phyloP scores from a whole-genome alignment of 108 stramenopile species.

The Thalassiosira profunda region DNA sequence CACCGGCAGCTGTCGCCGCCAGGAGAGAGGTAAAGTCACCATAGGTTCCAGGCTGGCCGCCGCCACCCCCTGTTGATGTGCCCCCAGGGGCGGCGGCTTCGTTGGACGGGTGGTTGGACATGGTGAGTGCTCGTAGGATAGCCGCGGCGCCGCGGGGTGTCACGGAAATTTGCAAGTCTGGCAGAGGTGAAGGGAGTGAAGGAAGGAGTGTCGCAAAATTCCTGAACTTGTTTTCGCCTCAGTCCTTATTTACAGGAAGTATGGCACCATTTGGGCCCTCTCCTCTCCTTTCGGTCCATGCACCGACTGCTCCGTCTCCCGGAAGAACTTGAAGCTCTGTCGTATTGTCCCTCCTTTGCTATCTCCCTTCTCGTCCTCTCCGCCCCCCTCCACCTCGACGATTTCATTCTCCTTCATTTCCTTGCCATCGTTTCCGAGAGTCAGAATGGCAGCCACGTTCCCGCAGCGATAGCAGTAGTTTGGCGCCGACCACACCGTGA shows the following conservation, averaged over 20 bases:
- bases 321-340: constrained; percentile 87
- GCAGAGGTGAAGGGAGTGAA: too few species aligned
- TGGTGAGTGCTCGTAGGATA: too few species aligned
- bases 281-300: constrained; percentile 92
- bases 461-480: constrained; percentile 99
- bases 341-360: constrained; percentile 57
- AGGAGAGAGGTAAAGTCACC: too few species aligned
- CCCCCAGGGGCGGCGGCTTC: too few species aligned
- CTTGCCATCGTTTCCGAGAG: constrained; percentile 51
- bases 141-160: too few species aligned
- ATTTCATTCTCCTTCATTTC: constrained; percentile 63
- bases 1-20: too few species aligned
- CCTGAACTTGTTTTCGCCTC: too few species aligned
- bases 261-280: constrained; percentile 86
- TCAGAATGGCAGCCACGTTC: constrained; percentile 95
- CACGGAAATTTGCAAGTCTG: too few species aligned
- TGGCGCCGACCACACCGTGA: constrained; percentile 97
- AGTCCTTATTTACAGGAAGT: constrained; percentile 94
- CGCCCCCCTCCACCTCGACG: constrained; percentile 68
- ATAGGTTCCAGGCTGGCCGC: too few species aligned
- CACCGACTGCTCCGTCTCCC: constrained; percentile 77
- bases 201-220: too few species aligned
- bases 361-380: constrained; percentile 31
- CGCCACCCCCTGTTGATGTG: too few species aligned
- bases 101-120: too few species aligned